Conservation (phyloP, 331 rosid genomes). For the Telfairia occidentalis region DNA sequence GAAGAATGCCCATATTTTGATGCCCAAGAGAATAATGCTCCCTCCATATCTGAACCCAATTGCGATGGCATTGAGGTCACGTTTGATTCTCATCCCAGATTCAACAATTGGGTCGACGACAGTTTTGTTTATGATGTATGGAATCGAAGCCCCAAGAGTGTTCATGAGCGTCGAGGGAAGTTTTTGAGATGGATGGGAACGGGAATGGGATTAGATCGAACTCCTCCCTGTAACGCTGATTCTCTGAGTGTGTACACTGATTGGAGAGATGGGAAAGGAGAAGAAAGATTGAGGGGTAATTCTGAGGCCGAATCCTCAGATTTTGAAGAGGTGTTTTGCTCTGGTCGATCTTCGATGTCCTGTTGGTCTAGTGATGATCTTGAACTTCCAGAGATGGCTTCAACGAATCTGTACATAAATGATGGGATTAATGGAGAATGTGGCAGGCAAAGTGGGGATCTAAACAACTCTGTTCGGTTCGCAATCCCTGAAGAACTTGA, state of each 20-base stretch:
- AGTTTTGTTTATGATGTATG: slow-evolving; percentile 46
- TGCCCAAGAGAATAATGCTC: slow-evolving; percentile 61
- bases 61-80: slow-evolving; percentile 22
- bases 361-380: slow-evolving; percentile 18
- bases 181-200: slow-evolving; percentile 56
- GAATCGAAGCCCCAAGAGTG: slow-evolving; percentile 57
- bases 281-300: slow-evolving; percentile 28
- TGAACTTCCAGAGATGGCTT: slow-evolving; percentile 21
- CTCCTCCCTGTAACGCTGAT: slow-evolving; percentile 17
- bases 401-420: slow-evolving; percentile 24
- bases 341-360: slow-evolving; percentile 42
- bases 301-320: slow-evolving; percentile 29
- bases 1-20: slow-evolving; percentile 66
- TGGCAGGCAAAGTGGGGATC: slow-evolving; percentile 23
- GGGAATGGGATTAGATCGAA: slow-evolving; percentile 26
- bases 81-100: slow-evolving; percentile 19
- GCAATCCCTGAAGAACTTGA: slow-evolving; percentile 20
- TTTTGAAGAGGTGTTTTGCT: slow-evolving; percentile 49
- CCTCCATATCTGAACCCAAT: slow-evolving; percentile 34
- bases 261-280: slow-evolving; percentile 23
- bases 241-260: slow-evolving; percentile 21
- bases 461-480: slow-evolving; percentile 22
- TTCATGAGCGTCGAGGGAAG: slow-evolving; percentile 52
- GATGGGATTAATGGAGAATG: slow-evolving; percentile 18
- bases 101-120: slow-evolving; percentile 14